Evolutionary conservation across 176 grass and related monocot genomes (phyloP).

Genomic region (Aegilops umbellulata): DNA sequence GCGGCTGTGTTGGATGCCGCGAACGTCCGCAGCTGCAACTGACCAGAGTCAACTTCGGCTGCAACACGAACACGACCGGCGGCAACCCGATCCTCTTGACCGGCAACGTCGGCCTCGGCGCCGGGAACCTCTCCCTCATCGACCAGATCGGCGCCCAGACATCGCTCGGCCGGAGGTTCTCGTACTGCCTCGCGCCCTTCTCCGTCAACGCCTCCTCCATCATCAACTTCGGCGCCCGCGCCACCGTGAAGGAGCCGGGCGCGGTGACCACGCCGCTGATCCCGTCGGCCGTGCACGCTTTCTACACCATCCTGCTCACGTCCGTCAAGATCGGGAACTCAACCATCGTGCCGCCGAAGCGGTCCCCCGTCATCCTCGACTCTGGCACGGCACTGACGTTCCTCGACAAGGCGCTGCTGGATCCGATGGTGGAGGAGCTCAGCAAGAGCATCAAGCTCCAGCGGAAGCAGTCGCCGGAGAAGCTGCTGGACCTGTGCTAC

Average conservation of each 20-base stretch:
- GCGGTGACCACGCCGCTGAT: slow-evolving; percentile 39
- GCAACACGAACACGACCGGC: slow-evolving; percentile 6
- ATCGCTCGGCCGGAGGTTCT: slow-evolving; percentile 40
- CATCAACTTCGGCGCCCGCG: slow-evolving; percentile 54
- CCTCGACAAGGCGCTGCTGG: slow-evolving; percentile 10
- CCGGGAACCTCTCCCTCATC: slow-evolving; percentile 44
- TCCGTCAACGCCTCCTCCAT: slow-evolving; percentile 19
- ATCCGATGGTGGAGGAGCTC: slow-evolving; percentile 25
- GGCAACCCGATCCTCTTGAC: slow-evolving; percentile 11
- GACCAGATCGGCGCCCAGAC: slow-evolving; percentile 34
- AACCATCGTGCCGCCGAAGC: neutral
- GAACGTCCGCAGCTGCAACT: neutral
- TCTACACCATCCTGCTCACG: slow-evolving; percentile 47
- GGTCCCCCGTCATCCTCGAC: slow-evolving; percentile 45
- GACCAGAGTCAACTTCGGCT: slow-evolving; percentile 45
- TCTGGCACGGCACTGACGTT: slow-evolving; percentile 56
- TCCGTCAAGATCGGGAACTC: slow-evolving; percentile 35
- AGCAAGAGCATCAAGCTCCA: slow-evolving; percentile 9
- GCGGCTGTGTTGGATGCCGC: neutral
- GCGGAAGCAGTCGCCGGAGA: slow-evolving; percentile 20
- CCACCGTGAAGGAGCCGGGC: slow-evolving; percentile 16
- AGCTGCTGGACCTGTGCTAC: slow-evolving; percentile 43
- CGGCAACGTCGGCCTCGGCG: slow-evolving; percentile 57
- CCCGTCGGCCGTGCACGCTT: neutral
- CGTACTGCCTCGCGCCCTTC: slow-evolving; percentile 56